These are phyloP conservation scores for Penicillium paxilli DNA, from an alignment of 495 filamentous ascomycete genomes.

Conservation along the genomic window DNA sequence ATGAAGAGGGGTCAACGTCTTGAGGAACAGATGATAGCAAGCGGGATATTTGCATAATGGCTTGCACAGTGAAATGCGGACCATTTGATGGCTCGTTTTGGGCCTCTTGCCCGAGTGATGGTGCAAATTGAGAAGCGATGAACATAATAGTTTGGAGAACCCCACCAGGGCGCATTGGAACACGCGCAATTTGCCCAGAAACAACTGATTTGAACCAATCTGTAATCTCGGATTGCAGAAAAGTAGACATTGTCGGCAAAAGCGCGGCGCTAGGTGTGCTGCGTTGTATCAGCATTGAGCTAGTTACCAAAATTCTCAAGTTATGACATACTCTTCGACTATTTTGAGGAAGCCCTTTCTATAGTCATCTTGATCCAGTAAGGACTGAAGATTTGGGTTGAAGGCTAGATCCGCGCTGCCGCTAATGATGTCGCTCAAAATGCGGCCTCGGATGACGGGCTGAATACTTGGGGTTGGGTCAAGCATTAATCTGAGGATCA, in stretches of 20 bases:
- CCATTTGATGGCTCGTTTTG: conserved; percentile 43
- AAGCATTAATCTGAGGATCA: conserved; percentile 30
- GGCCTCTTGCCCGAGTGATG: conserved; percentile 36
- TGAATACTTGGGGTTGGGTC: conserved; percentile 40
- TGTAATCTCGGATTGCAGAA: conserved; percentile 45
- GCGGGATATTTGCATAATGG: conserved; percentile 63
- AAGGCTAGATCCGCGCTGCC: conserved; percentile 40
- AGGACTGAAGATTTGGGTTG: conserved; percentile 30
- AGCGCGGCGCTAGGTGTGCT: conserved; percentile 45
- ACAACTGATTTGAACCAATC: conserved; percentile 50
- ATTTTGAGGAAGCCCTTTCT: conserved; percentile 31
- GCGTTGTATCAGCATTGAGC: conserved; percentile 16
- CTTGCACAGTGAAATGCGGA: conserved; percentile 70
- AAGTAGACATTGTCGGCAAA: conserved; percentile 46
- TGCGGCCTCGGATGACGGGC: conserved; percentile 40
- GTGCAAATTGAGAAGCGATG: conserved; percentile 60
- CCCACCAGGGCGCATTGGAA: conserved; percentile 66
- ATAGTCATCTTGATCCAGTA: conserved; percentile 22
- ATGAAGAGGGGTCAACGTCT: conserved; percentile 53
- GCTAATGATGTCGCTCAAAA: conserved; percentile 47
- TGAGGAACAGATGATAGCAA: conserved; percentile 64
- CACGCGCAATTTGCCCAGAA: conserved; percentile 53
- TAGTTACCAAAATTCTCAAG: neutral
- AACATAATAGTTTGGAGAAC: conserved; percentile 72
- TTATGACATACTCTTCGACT: conserved; percentile 37